Evolutionary conservation across 257 asterid genomes (phyloP), one percentile per base, ranked within the genome.

Genomic region (Ligustrum vulgare): DNA sequence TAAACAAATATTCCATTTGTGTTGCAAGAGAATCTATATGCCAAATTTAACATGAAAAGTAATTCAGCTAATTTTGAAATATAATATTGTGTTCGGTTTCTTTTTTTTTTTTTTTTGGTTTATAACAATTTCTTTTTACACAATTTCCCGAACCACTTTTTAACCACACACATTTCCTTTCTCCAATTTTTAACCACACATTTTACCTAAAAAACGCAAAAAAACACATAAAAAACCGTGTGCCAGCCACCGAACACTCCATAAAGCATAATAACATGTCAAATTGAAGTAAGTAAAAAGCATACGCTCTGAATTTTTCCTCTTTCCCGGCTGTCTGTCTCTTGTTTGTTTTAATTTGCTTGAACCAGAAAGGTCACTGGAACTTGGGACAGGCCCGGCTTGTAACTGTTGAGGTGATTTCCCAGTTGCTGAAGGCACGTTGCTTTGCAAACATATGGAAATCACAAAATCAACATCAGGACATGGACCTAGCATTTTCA

Each of bases 381-480:
- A 82, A 84, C 86, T 90, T 67, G 89, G 89, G 78, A 83, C 87
- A 62, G 89, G 70, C 49, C 92, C 93, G 10, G 86, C 35, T 62
- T 73, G 90, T 71, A 70, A 47, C 72, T 73, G 91, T 56, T 78
- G 84, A 82, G 85, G 74, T 39, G 90, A 51, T 85, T 86, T 89
- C 75, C 78, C 86, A 18, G 76, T 83, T 36, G 84, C 77, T 58
- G 82, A 34, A 18, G 89, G 87, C 64, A 93, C 72, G 80, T 89
- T 93, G 86, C 93, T 91, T 91, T 93, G 97, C 91, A 94, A 85
- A 71, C 96, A 93, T 85, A 93, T 82, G 67, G 98, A 91, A 84
- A 94, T 80, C 78, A 94, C 96, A 80, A 89, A 82, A 84, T 94
- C 98, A 51, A 88, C 91, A 78, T 93, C 96, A 7, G 97, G 99